phyloP scores from a whole-genome alignment of 345 rosid genomes.

The Syzygium jambos region DNA sequence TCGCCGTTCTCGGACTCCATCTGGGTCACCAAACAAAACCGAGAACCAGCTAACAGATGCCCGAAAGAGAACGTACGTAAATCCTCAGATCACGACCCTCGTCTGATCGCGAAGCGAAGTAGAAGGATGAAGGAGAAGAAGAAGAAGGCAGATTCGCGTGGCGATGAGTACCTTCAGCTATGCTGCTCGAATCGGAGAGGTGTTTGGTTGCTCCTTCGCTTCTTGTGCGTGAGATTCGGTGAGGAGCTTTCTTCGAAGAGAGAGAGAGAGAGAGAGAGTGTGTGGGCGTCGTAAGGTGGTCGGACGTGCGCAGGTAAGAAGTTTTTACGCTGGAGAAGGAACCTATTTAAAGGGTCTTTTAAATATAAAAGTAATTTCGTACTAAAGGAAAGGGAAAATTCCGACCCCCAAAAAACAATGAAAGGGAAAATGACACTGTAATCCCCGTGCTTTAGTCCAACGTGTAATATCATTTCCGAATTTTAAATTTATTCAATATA shows the following conservation, averaged over 20 bases:
- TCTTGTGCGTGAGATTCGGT: background rate
- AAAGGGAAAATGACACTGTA: too few relatives aligned
- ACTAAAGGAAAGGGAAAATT: background rate
- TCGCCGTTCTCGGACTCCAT: conserved; percentile 38
- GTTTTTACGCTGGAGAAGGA: background rate
- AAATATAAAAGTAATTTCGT: background rate
- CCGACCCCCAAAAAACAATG: too few relatives aligned
- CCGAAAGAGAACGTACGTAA: background rate
- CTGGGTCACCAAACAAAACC: background rate
- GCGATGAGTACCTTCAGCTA: background rate
- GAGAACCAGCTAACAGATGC: background rate
- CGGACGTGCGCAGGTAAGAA: background rate
- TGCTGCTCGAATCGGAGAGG: background rate
- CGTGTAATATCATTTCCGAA: too few relatives aligned
- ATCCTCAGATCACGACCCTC: background rate
- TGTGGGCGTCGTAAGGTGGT: background rate
- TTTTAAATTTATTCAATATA: too few relatives aligned
- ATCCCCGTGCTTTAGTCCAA: too few relatives aligned
- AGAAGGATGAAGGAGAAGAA: background rate
- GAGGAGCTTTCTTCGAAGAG: background rate
- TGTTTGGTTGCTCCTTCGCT: background rate
- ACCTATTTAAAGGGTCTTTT: background rate
- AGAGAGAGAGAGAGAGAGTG: background rate
- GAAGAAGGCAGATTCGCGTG: background rate
- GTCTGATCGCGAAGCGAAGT: background rate